Base-by-base conservation (phyloP, 2,329 filamentous ascomycete genomes). In the Colletotrichum magnum region DNA sequence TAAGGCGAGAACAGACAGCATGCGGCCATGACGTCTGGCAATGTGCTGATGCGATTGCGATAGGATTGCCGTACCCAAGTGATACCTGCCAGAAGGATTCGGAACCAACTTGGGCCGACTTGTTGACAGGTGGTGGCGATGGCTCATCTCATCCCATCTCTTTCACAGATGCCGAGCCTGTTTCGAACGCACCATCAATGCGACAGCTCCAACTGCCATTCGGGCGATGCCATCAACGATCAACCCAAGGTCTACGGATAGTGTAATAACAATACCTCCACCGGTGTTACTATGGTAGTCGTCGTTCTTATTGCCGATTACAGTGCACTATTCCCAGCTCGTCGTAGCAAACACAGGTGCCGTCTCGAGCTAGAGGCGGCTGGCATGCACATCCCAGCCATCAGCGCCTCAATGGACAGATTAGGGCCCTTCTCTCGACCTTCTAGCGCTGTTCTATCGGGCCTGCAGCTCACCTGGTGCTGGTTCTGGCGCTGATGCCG, bases 381-480 rank as follows among this genome's bases (percentile, higher is more conserved):
- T 57, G 64, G 50, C 61, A 60, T 60, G 61, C 66, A 32, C 16
- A 65, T 48, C 61, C 53, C 54, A 36, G 50, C 50, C 47, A 50
- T 18, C 58, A 45, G 24, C 48, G 45, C 59, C 28, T 58, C 53
- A 13, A n/a, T 24, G 24, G 43, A 15, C 21, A 57, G 41, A 57
- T 58, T 26, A 57, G 45, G 58, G 43, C 15, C 54, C 48, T 69
- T 69, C 66, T 32, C 50, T 59, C 41, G 24, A 26, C 16, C 54
- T 69, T 69, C 66, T 69, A 69, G 66, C 61, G 66, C 24, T 36
- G 26, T 65, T 69, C 66, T 21, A 59, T 45, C 50, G 50, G 61
- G 10, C 41, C 50, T 52, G 18, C 18, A 13, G 53, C 54, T 32
- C 52, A 60, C 59, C 28, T 45, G 21, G 21, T 24, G 21, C 21